Evolutionary conservation across 495 filamentous ascomycete species (phyloP).

Genomic region (Lepraria neglecta): DNA sequence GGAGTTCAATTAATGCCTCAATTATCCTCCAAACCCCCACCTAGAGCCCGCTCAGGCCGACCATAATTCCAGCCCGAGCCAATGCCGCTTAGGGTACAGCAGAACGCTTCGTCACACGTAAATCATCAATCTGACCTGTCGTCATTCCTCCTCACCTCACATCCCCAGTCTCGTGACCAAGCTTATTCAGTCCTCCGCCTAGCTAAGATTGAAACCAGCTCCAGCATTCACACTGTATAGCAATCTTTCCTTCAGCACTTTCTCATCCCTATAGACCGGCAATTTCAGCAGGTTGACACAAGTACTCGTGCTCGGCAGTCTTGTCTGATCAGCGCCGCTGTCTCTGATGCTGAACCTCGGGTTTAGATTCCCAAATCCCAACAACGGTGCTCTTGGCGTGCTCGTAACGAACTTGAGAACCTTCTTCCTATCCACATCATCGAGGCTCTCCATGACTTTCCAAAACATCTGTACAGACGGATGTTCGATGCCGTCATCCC

Average conservation of each 20-base stretch:
- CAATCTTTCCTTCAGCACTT: conserved; percentile 65
- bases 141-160: not conserved
- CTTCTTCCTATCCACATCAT: conserved; percentile 67
- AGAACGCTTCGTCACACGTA: conserved; percentile 3
- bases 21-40: not conserved
- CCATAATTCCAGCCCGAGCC: not conserved
- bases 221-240: conserved; percentile 87
- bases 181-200: not conserved
- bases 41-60: no score
- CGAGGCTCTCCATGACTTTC: conserved; percentile 73
- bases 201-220: conserved; percentile 81
- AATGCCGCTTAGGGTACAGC: conserved; percentile 15
- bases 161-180: not conserved
- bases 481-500: conserved; percentile 82
- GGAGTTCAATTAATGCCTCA: not conserved
- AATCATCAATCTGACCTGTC: not conserved
- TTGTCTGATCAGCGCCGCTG: conserved; percentile 62
- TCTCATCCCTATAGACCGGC: conserved; percentile 65
- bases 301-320: conserved; percentile 90
- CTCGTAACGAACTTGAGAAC: conserved; percentile 95
- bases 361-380: conserved; percentile 82
- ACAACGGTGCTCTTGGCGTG: conserved; percentile 81
- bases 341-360: conserved; percentile 89
- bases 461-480: conserved; percentile 82
- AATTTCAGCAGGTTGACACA: conserved; percentile 95